Conservation (phyloP, 225 moss, liverwort and hornwort genomes). For the Lunularia cruciata region DNA sequence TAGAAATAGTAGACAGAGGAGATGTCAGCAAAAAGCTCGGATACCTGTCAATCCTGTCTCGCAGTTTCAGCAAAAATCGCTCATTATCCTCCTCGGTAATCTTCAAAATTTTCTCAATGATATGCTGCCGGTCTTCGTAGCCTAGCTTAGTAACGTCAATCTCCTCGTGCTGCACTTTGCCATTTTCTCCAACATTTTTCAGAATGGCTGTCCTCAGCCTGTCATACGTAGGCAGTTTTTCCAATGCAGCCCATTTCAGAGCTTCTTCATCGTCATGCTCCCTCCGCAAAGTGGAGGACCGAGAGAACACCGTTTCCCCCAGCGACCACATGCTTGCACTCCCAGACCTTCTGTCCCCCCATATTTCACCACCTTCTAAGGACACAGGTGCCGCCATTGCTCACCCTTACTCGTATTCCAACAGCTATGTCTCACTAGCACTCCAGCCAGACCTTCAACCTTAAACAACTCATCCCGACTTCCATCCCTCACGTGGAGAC, state of each 20-base stretch:
- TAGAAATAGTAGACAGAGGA: not conserved
- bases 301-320: slow-evolving; percentile 69
- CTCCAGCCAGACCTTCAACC: not conserved
- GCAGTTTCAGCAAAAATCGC: slow-evolving; percentile 75
- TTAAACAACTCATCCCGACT: not conserved
- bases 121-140: slow-evolving; percentile 72
- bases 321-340: slow-evolving; percentile 45
- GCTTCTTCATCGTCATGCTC: slow-evolving; percentile 87
- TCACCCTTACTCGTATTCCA: not conserved
- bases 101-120: slow-evolving; percentile 77
- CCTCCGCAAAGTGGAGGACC: slow-evolving; percentile 58
- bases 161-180: slow-evolving; percentile 56
- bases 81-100: slow-evolving; percentile 94
- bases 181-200: slow-evolving; percentile 67
- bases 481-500: not conserved
- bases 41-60: slow-evolving; percentile 75
- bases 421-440: not conserved
- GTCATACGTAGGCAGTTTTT: slow-evolving; percentile 90
- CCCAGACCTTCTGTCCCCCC: slow-evolving; percentile 45
- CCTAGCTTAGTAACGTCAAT: slow-evolving; percentile 83
- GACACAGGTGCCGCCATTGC: slow-evolving; percentile 45
- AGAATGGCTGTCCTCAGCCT: slow-evolving; percentile 82
- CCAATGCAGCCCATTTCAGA: slow-evolving; percentile 85
- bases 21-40: not conserved
- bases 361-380: slow-evolving; percentile 40